Base-by-base conservation (phyloP, 2,329 filamentous ascomycete genomes). In the Purpureocillium takamizusanense region DNA sequence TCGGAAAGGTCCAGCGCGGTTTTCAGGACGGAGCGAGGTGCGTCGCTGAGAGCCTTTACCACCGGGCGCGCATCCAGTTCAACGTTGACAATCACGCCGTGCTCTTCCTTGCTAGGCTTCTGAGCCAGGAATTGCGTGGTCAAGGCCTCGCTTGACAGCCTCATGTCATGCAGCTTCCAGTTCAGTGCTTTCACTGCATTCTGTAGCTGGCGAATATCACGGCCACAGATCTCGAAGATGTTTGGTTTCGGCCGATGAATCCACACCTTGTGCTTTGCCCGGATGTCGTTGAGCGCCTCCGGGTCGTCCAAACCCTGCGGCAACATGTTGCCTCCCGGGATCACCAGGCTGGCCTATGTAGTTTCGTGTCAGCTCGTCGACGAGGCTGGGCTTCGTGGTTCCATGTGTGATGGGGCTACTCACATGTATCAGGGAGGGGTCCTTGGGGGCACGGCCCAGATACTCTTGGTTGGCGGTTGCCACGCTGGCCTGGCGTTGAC, bases 101-200 rank as follows among this genome's bases (percentile, higher is more conserved):
- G 12, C 36, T 31, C 10, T 39, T 39, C 14, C 46, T 43, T 2
- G 42, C 43, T 25, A 2, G 51, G 50, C 7, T 40, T 33, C 32
- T 63, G 60, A 4, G 53, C 47, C 9, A 61, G 38, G 34, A 57
- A 58, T 2, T 43, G 47, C 6, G 45, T 41, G 3, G 46, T 42
- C 7, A 47, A 35, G 15, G 49, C 44, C 12, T 56, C 47, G 4
- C 49, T 51, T 2, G 47, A 51, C 4, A 56, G 38, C 5, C 57
- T 51, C 45, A 60, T 47, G n/a, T 62, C 51, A 12, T 58, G 51
- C 11, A 63, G 49, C 6, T 34, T 40, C 51, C 49, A 52, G 39
- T 60, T 60, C 7, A 61, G 39, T 1, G 49, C 54, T 4, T 41
- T 18, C 1, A 61, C 30, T 8, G 52, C 59, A 18, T 53, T 32